Evolutionary conservation across 129 eudicot genomes (phyloP).

Genomic region (Silybum marianum): DNA sequence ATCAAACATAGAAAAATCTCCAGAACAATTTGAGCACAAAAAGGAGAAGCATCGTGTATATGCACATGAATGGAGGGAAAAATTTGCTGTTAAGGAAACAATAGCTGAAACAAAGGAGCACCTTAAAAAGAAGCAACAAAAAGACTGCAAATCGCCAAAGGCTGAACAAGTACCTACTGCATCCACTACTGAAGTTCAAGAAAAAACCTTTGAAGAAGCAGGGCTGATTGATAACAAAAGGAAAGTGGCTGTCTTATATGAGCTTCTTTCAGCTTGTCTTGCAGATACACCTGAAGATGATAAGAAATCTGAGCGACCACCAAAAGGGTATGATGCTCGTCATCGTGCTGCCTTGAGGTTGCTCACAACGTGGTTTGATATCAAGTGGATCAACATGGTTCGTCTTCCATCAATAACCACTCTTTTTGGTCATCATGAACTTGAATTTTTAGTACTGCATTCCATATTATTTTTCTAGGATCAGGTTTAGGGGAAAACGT

Average conservation of each 20-base stretch:
- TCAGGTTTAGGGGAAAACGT: too few species aligned
- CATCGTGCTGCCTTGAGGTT: conserved; percentile 95
- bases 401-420: conserved; percentile 6
- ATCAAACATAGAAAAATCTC: conserved; percentile 53
- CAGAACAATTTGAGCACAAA: conserved; percentile 42
- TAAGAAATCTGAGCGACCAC: conserved; percentile 46
- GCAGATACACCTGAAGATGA: conserved; percentile 55
- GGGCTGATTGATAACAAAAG: conserved; percentile 56
- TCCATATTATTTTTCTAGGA: conserved; percentile 1
- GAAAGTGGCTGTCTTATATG: conserved; percentile 79
- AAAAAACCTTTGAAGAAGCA: conserved; percentile 69
- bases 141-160: conserved; percentile 29
- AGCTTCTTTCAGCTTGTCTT: conserved; percentile 90
- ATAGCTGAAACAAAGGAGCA: conserved; percentile 36
- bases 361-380: conserved; percentile 85
- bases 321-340: conserved; percentile 88
- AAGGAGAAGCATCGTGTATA: conserved; percentile 73
- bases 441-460: background rate
- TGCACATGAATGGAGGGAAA: conserved; percentile 71
- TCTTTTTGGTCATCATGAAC: background rate
- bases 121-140: conserved; percentile 45
- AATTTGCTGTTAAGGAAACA: conserved; percentile 44
- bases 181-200: conserved; percentile 42
- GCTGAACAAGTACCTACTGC: conserved; percentile 38
- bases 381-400: conserved; percentile 90